Conservation (phyloP, 2,329 filamentous ascomycete species). For the Metarhizium guizhouense region DNA sequence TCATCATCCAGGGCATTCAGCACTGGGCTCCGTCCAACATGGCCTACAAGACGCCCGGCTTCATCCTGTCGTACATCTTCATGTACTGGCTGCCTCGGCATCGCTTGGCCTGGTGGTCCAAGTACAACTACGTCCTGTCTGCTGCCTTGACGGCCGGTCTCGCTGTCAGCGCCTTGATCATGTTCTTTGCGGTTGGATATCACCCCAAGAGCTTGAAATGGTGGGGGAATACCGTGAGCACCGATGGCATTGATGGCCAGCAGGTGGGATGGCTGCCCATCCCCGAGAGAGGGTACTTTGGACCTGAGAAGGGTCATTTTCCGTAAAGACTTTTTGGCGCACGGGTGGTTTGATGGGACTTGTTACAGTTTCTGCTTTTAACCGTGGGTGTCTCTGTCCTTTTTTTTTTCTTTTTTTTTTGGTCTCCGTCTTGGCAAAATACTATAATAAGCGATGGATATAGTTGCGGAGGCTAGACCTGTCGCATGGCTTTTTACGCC, state of each 20-base stretch:
- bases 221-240: conserved; percentile 32
- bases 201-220: conserved; percentile 24
- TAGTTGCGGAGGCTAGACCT: no score
- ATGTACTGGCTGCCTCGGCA: conserved; percentile 27
- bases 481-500: no score
- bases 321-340: conserved; percentile 2
- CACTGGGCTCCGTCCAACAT: conserved; percentile 34
- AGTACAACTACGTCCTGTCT: conserved; percentile 38
- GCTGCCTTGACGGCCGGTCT: conserved; percentile 32
- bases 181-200: conserved; percentile 32
- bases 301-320: conserved; percentile 16
- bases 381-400: not conserved
- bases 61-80: conserved; percentile 31
- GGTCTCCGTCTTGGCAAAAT: no score
- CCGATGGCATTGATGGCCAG: conserved; percentile 13
- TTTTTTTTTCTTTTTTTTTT: not conserved
- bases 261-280: conserved; percentile 12
- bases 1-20: conserved; percentile 32
- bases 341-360: not conserved
- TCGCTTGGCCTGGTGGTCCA: conserved; percentile 33
- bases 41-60: conserved; percentile 32
- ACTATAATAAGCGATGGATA: no score
- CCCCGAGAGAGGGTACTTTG: conserved; percentile 17
- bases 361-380: no score
- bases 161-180: conserved; percentile 31